A percentile compares a stretch with the other conserved stretches of the same genome.
phyloP scores from a whole-genome alignment of 768 basidiomycete genomes.

The Rhizopogon vesiculosus region DNA sequence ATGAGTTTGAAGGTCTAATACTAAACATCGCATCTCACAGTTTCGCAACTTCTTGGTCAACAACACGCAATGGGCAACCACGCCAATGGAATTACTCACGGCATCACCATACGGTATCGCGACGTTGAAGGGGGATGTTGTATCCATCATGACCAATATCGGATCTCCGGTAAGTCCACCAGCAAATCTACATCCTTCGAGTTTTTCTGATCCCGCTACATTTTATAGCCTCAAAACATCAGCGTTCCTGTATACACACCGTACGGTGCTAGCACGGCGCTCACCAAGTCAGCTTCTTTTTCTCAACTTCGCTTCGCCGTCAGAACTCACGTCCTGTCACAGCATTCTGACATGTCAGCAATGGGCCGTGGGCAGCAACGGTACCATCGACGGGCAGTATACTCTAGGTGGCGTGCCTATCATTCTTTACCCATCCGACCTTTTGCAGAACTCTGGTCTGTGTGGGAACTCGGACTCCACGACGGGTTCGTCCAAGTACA shows the following conservation, averaged over 20 bases:
- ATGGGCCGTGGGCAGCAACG: conserved; percentile 63
- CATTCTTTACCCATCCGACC: conserved; percentile 42
- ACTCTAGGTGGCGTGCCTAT: conserved; percentile 56
- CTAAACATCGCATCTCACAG: conserved; percentile 21
- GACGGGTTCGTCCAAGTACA: background rate
- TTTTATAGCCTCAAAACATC: conserved; percentile 47
- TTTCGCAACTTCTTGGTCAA: conserved; percentile 65
- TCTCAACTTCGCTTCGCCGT: background rate
- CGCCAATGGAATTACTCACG: conserved; percentile 48
- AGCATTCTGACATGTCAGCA: conserved; percentile 65
- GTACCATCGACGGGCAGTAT: conserved; percentile 59
- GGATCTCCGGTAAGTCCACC: conserved; percentile 61
- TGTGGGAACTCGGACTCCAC: conserved; percentile 22
- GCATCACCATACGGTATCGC: conserved; percentile 49
- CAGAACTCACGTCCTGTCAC: conserved; percentile 3
- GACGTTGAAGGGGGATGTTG: conserved; percentile 58
- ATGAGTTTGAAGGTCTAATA: background rate
- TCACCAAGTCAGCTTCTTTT: conserved; percentile 46
- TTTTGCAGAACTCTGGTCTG: conserved; percentile 32
- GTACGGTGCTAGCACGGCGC: conserved; percentile 41
- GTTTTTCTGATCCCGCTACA: background rate
- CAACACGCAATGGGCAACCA: conserved; percentile 43
- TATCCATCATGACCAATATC: conserved; percentile 64
- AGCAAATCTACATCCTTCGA: conserved; percentile 30
- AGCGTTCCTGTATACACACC: conserved; percentile 57